Base-by-base conservation (phyloP, 2,329 filamentous ascomycete species). In the Botrytis medusae region DNA sequence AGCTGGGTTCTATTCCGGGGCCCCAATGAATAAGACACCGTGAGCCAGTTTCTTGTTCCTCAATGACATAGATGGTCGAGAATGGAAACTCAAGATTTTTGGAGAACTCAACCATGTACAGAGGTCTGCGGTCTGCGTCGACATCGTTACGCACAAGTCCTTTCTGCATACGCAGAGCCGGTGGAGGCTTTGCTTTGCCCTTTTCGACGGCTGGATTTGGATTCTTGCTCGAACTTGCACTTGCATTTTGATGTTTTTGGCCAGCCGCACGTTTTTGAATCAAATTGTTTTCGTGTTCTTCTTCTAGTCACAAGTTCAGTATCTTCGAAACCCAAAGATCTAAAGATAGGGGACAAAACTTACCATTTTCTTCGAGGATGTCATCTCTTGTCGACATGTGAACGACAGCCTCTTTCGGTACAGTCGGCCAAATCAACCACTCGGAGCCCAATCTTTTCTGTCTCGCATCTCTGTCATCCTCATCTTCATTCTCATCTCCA, bases 371-470 rank as follows among this genome's bases (percentile, higher is more conserved):
- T 2, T 9, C 22, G 2, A 57, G 10, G 22, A 68, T 68, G 0
- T 22, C 34, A 20, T 32, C 10, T 51, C 22, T 68, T 40, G 25
- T 42, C 18, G 20, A 32, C 37, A 42, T 20, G 0, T 25, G 0
- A 4, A 4, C 5, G 4, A 68, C 40, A 10, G 65, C 65, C 18
- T 68, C 65, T 32, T 42, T 68, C 3, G 48, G 48, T 25, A 68
- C 37, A 29, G 18, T 57, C 32, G 65, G 65, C 65, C 65, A 68
- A 32, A 68, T 37, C 48, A 68, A 42, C 65, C 65, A 68, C 37
- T 57, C 48, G 20, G 65, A 68, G 12, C 16, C 48, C 6, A 57
- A 1, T 9, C 22, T 68, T 37, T 57, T 42, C 34, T 68, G 46
- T 37, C 32, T 20, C 2, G 37, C 34, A 1, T 3, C 0, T 5